Base-by-base conservation (phyloP, 257 asterid species). In the Oldenlandia corymbosa region DNA sequence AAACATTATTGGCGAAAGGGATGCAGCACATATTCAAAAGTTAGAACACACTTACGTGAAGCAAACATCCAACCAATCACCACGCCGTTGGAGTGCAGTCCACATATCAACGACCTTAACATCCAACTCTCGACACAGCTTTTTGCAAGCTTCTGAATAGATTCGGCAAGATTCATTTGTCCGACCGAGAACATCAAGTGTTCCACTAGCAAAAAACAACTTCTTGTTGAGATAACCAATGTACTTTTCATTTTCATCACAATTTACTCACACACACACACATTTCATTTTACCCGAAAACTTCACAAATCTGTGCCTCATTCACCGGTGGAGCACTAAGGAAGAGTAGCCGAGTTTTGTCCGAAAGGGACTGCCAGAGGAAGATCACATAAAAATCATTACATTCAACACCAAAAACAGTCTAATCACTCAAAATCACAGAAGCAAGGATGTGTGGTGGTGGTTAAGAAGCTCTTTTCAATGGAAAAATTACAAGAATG, bases 261-360 rank as follows among this genome's bases (percentile, higher is more conserved):
- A n/a, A n/a, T n/a, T n/a, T n/a, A n/a, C n/a, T n/a, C n/a, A n/a
- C n/a, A n/a, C n/a, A n/a, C n/a, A n/a, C n/a, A n/a, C n/a, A 26
- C 23, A 20, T 60, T 30, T 8, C 28, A 54, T 74, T n/a, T n/a
- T 74, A 78, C 83, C 83, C 67, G 8, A 72, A 80, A 20, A 66
- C 27, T 68, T 83, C 75, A 23, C 67, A 74, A 58, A 79, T 37
- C 68, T 54, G 78, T n/a, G 60, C 78, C 71, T 86, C 98, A 18
- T 84, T 84, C 66, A 86, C 65, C 0, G 96, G 87, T 66, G 98
- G 98, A 58, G 90, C 64, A 64, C 67, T 83, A 12, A 91, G 95
- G 71, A 90, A 88, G 73, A 91, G 82, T 56, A 85, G 28, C 64
- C 85, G 75, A 12, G 83, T 83, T 71, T 75, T 76, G 42, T 81